Evolutionary conservation across 495 filamentous ascomycete species (phyloP), one percentile per base, ranked within the genome.

Genomic region (Hypoxylon intermedium): DNA sequence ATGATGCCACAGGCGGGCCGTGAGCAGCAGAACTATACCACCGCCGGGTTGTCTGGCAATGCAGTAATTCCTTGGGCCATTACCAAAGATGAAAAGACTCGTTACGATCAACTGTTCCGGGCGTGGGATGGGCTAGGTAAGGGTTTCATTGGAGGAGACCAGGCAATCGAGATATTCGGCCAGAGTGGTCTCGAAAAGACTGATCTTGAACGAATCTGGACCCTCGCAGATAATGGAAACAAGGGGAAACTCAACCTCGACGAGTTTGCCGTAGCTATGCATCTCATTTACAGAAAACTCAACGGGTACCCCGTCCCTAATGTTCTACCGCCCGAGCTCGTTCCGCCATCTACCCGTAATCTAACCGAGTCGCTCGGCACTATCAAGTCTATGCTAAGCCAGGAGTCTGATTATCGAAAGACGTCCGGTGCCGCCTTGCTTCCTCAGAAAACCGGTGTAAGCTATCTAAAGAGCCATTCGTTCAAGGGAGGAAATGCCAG

Each of bases 211-310:
- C 83, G 86, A 24, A 87, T 97, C 59, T 99, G 95, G 95, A 98
- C 94, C 20, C 77, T 99, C 20, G 90, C 93, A 5, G 95, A 99
- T 72, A 87, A 94, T 20, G 84, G 90, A 49, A 96, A 99, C 74
- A 92, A 90, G 67, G 95, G 95, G 9, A 86, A 92, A 56, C 83
- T 99, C 3, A 92, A 99, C 60, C 88, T 98, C 75, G 95, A 99
- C 72, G 95, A 99, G 68, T 99, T 99, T 72, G 93, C 95, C 13
- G 93, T 99, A 33, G 93, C 91, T 5, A 99, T 99, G 94, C 95
- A 99, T 82, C 77, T 99, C 72, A 98, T 99, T 51, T 99, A 98
- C 70, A 85, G 95, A 60, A 96, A 93, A 70, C 82, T 98, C 20
- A 98, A 98, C 60, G 92, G 92, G 21, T 97, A 99, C 67, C 92